Evolutionary conservation across 208 protist genomes (phyloP).

Genomic region (Lotmaria passim): DNA sequence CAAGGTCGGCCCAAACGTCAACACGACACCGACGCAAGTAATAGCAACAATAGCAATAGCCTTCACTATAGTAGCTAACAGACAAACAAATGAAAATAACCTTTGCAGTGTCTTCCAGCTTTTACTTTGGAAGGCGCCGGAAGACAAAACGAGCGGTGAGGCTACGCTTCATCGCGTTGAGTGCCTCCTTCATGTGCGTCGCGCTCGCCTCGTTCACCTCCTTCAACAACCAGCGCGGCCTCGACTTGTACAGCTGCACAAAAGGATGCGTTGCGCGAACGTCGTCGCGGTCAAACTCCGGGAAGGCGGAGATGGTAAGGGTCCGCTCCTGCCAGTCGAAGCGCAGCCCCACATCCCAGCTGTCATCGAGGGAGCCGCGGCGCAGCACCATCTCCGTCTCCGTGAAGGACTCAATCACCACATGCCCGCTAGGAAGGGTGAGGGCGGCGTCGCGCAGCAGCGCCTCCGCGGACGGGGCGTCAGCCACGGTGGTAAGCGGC

Average conservation of each 20-base stretch:
- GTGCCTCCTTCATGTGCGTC: conserved; percentile 64
- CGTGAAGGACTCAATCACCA: conserved; percentile 69
- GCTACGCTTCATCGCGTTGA: conserved; percentile 67
- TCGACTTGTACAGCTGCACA: conserved; percentile 52
- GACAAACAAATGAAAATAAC: background rate
- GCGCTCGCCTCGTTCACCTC: conserved; percentile 76
- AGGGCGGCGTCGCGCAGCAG: conserved; percentile 40
- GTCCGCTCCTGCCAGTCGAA: conserved; percentile 79
- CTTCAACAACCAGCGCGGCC: conserved; percentile 64
- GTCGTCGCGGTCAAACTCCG: conserved; percentile 38
- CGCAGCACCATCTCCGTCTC: conserved; percentile 67
- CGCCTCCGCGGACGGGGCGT: conserved; percentile 10
- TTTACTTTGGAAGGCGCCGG: conserved; percentile 10
- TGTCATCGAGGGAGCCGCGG: conserved; percentile 53
- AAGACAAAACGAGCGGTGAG: conserved; percentile 70
- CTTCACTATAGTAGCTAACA: no score
- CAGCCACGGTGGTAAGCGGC: conserved; percentile 20
- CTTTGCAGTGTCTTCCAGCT: background rate
- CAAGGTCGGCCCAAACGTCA: no score
- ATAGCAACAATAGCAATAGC: no score
- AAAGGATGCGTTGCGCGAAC: conserved; percentile 53
- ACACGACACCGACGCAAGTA: no score
- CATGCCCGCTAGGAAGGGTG: conserved; percentile 48
- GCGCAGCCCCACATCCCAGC: conserved; percentile 74
- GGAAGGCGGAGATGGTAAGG: conserved; percentile 61